Base-by-base conservation (phyloP, 2,329 filamentous ascomycete genomes). In the Monosporascus cannonballus region DNA sequence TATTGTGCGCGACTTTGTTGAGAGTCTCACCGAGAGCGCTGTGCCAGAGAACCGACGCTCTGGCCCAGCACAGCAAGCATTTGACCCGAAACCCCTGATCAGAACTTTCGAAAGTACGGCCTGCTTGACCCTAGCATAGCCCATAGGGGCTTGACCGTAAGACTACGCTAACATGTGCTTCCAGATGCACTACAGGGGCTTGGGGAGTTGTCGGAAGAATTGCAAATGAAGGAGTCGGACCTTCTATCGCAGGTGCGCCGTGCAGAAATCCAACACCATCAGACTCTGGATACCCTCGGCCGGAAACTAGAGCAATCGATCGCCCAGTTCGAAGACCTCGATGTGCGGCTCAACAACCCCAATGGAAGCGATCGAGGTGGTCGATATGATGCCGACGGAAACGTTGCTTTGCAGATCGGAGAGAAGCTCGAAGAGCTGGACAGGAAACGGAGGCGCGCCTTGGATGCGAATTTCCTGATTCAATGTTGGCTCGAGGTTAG, bases 401-500 rank as follows among this genome's bases (percentile, higher is more conserved):
- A 93, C 67, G 83, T 94, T 58, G 94, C 94, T 1, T 90, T 99
- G 51, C 90, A 96, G 68, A 97, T 96, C 50, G 94, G 94, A 61
- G 91, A 96, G 73, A 86, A 87, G 64, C 76, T 99, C 11, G 94
- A 99, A 73, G 93, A 97, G 69, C 78, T 99, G 54, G 94, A 99
- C 71, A 84, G 90, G 64, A 96, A 99, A 73, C 79, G 92, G 61
- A 86, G 90, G 66, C 80, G 93, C 54, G 94, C 94, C 34, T 80
- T 94, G 68, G 94, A 99, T 74, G 92, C 94, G 55, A 93, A 89
- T 67, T 97, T 97, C 68, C 73, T 99, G 54, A 91, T 99, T 59
- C 89, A 96, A 67, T 99, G 94, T 74, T 99, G 94, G 93, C 84
- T 90, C 41, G 93, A 97, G 65, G 90, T 99, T 61, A 92, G 87